Evolutionary conservation across 768 basidiomycete genomes (phyloP).

Genomic region (Polyporus arcularius): DNA sequence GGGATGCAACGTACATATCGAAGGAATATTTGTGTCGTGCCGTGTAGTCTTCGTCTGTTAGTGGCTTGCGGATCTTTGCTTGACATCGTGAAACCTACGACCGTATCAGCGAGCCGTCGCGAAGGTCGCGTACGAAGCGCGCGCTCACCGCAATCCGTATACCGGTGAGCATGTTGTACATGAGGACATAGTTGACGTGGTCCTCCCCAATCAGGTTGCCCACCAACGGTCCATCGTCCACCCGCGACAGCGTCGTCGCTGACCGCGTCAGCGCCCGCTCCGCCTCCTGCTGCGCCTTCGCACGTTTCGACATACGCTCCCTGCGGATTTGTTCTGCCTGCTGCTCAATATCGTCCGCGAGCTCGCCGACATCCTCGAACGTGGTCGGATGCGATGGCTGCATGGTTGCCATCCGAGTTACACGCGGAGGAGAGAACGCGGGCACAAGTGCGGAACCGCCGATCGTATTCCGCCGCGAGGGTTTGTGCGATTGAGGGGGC

Average conservation of each 20-base stretch:
- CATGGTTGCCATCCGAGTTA: conserved; percentile 24
- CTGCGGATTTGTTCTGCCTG: conserved; percentile 86
- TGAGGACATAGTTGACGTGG: conserved; percentile 97
- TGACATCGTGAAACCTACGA: conserved; percentile 90
- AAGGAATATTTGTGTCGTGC: conserved; percentile 95
- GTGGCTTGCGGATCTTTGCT: conserved; percentile 85
- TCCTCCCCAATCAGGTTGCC: conserved; percentile 98
- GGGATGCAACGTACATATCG: conserved; percentile 73
- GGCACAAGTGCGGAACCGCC: conserved; percentile 42
- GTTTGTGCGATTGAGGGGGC: conserved; percentile 43
- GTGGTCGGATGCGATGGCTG: conserved; percentile 14
- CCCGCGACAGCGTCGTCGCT: conserved; percentile 24
- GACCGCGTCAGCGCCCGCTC: conserved; percentile 50
- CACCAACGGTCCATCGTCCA: conserved; percentile 60
- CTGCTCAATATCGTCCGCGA: conserved; percentile 82
- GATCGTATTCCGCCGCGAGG: conserved; percentile 70
- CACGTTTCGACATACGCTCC: conserved; percentile 74
- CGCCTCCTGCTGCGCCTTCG: conserved; percentile 62
- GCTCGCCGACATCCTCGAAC: conserved; percentile 47
- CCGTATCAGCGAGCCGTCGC: background rate
- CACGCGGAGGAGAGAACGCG: conserved; percentile 19
- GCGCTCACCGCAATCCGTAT: conserved; percentile 87
- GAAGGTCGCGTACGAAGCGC: background rate
- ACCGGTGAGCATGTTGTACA: conserved; percentile 99
- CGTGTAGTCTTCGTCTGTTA: conserved; percentile 84